Evolutionary conservation across 2,329 filamentous ascomycete genomes (phyloP), one percentile per base, ranked within the genome.

Genomic region (Fusarium armeniacum): DNA sequence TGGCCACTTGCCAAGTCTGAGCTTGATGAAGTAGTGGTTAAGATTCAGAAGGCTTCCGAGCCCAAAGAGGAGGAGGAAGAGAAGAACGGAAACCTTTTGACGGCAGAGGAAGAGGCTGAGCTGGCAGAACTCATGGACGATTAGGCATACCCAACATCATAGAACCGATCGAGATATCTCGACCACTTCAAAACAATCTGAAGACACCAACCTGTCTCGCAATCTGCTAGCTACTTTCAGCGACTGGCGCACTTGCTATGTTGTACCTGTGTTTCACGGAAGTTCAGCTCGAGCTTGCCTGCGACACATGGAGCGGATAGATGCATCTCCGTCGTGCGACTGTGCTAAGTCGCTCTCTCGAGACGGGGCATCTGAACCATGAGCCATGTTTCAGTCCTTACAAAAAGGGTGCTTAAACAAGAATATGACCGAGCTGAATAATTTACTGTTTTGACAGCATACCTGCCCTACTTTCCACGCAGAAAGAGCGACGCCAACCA

Each of bases 81-180:
- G 61, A 76, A 77, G 71, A 79, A 79, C 35, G 81, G 81, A 68
- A 82, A 84, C 40, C 65, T 90, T 76, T 82, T 98, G 80, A 97
- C 94, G 7, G 91, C 89, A 15, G 95, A 98, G 73, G 96, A 99
- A 78, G 95, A 98, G 79, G 91, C 92, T 6, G 96, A 98, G 79
- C 83, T 99, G 69, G 94, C 93, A 16, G 96, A 94, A 69, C 81
- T 99, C 77, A 93, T 99, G 93, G 93, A 90, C 67, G 90, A 93
- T 67, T 86, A 79, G 69, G 59, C 36, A 22, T 26, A 32, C 16
- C 11, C 54, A 22, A 33, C 7, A 41, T 57, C 36, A 55, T 55
- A 40, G 32, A 32, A 54, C 35, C 32, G 46, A 33, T 16, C 40
- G 55, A 53, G 13, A 40, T 18, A 40, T 33, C 26, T 15, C 13